Conservation (phyloP, 192 early-diverging fungal genomes). For the Backusella westeae region DNA sequence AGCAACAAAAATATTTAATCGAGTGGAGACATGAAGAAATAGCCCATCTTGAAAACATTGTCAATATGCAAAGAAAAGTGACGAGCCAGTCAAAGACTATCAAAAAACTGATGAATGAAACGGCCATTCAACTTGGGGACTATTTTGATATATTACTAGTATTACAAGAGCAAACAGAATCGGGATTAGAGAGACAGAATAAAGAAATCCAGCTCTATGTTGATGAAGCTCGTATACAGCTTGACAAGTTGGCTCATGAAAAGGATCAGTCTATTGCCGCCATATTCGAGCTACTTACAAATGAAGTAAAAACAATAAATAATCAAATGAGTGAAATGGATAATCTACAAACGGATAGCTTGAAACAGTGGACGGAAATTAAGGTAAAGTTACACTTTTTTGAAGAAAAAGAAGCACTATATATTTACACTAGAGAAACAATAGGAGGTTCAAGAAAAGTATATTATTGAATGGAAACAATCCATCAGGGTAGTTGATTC, state of each 20-base stretch:
- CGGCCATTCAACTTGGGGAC: not conserved
- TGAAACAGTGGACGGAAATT: not conserved
- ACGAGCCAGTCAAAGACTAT: not conserved
- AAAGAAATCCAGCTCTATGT: not conserved
- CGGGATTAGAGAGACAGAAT: not conserved
- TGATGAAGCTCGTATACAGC: not conserved
- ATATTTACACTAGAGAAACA: not conserved
- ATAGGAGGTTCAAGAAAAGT: not conserved
- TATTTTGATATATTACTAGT: not conserved
- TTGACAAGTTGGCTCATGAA: not conserved
- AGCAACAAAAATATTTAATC: not conserved
- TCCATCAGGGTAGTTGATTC: not conserved
- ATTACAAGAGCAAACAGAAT: not conserved
- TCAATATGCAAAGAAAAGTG: not conserved
- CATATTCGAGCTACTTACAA: not conserved
- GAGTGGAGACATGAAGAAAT: constrained; percentile 2
- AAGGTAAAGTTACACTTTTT: not conserved
- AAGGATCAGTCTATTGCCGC: not conserved
- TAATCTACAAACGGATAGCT: not conserved
- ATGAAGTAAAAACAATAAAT: not conserved
- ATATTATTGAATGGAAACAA: not conserved
- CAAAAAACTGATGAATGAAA: not conserved
- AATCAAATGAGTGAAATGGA: not conserved
- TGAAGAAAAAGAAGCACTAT: not conserved
- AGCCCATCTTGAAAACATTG: not conserved